Percentiles rank a stretch among this genome's conserved stretches.
phyloP scores from a whole-genome alignment of 108 stramenopile genomes.

The Pelagomonas calceolata region DNA sequence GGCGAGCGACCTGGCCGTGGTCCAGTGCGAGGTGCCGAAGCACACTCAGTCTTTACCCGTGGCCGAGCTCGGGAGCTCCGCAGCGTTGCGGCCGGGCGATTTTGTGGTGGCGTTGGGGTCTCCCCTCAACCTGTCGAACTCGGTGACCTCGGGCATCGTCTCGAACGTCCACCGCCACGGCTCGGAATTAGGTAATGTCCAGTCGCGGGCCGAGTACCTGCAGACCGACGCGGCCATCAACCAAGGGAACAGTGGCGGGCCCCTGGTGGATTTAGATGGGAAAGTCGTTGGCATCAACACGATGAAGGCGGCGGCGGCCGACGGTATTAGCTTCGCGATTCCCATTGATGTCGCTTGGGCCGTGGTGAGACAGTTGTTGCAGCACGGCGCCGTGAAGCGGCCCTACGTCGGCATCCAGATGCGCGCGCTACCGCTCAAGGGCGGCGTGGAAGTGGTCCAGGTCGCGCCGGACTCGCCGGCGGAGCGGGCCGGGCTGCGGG shows the following conservation, averaged over 20 bases:
- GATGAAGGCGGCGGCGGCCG: conserved; percentile 26
- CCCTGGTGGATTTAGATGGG: conserved; percentile 39
- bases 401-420: conserved; percentile 40
- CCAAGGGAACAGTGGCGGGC: conserved; percentile 40
- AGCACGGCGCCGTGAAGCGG: conserved; percentile 26
- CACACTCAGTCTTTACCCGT: conserved; percentile 31
- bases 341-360: conserved; percentile 37
- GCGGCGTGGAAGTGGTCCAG: conserved; percentile 16
- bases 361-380: conserved; percentile 29
- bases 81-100: conserved; percentile 31
- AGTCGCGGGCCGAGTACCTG: conserved; percentile 26
- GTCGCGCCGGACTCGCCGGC: conserved; percentile 35
- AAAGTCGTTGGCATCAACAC: conserved; percentile 43
- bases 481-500: conserved; percentile 18
- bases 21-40: conserved; percentile 23
- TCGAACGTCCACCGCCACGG: conserved; percentile 28
- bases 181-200: conserved; percentile 30
- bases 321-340: conserved; percentile 41
- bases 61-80: conserved; percentile 22
- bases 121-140: conserved; percentile 30
- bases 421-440: conserved; percentile 3
- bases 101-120: conserved; percentile 44
- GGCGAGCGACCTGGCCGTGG: conserved; percentile 36
- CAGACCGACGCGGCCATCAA: conserved; percentile 49
- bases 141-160: conserved; percentile 38